A percentile compares a stretch with the other conserved stretches of the same genome.
Evolutionary conservation across 2,329 filamentous ascomycete species (phyloP).

Genomic region (Nemania serpens): DNA sequence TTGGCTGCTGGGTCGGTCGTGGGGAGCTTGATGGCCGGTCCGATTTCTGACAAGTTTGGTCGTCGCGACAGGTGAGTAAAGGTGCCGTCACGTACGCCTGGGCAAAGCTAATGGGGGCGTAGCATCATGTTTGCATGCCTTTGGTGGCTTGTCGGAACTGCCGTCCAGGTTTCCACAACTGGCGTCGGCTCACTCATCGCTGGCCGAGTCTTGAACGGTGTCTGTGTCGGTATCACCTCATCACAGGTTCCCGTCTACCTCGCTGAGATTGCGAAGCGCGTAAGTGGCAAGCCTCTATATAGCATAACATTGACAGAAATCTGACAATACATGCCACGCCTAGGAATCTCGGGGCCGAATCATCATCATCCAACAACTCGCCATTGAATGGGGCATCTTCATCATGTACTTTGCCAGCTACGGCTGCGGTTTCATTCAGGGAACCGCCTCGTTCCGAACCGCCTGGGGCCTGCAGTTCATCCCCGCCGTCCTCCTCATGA

Average conservation of each 20-base stretch:
- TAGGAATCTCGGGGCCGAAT: constrained; percentile 60
- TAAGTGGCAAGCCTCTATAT: constrained; percentile 32
- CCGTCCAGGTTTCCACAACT: constrained; percentile 62
- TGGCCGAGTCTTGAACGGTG: constrained; percentile 64
- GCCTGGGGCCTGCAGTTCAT: constrained; percentile 69
- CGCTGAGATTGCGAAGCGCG: constrained; percentile 63
- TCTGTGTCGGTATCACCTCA: constrained; percentile 69
- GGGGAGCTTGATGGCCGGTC: constrained; percentile 54
- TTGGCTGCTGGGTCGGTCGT: constrained; percentile 58
- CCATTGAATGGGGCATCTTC: constrained; percentile 73
- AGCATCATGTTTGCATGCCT: constrained; percentile 51
- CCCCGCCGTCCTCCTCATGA: constrained; percentile 61
- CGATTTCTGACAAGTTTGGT: constrained; percentile 54
- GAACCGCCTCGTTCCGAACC: constrained; percentile 63
- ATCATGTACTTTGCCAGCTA: constrained; percentile 74
- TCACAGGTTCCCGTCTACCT: constrained; percentile 72
- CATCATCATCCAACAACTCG: constrained; percentile 74
- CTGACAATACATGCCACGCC: constrained; percentile 35
- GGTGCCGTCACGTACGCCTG: background rate
- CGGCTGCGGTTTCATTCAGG: constrained; percentile 65
- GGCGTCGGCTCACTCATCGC: constrained; percentile 60
- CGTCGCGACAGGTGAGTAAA: constrained; percentile 45
- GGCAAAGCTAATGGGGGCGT: constrained; percentile 13
- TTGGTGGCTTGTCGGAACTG: constrained; percentile 62
- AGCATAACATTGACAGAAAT: background rate